phyloP scores from a whole-genome alignment of 1,284 basidiomycete species.

The Puccinia novopanici region DNA sequence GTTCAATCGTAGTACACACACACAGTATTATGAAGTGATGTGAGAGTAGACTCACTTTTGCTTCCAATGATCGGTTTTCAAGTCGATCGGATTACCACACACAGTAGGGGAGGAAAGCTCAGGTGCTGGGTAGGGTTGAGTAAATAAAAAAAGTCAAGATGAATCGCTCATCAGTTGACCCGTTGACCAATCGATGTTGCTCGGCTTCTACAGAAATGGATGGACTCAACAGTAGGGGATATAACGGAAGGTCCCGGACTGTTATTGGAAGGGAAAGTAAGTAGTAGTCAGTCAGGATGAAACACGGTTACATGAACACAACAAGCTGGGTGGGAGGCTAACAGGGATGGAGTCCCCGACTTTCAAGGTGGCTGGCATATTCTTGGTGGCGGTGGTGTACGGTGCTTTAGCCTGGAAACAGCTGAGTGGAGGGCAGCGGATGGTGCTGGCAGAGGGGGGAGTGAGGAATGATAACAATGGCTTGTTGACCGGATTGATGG shows the following conservation, averaged over 20 bases:
- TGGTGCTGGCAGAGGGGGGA: neutral
- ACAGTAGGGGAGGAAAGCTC: conserved; percentile 28
- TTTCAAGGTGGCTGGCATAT: conserved; percentile 24
- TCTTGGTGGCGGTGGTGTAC: neutral
- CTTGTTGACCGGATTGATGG: neutral
- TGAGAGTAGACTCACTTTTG: conserved; percentile 22
- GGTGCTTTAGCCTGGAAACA: neutral
- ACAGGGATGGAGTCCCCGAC: conserved; percentile 45
- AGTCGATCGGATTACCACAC: conserved; percentile 37
- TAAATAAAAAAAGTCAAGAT: neutral
- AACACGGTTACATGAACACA: neutral
- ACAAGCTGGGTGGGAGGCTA: neutral
- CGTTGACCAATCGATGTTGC: neutral
- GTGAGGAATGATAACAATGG: neutral
- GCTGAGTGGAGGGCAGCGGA: neutral
- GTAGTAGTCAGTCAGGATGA: neutral
- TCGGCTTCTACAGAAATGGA: neutral
- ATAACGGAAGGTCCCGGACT: conserved; percentile 35
- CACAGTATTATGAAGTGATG: neutral
- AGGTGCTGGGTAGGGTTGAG: neutral
- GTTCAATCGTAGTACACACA: neutral
- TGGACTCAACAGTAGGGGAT: conserved; percentile 44
- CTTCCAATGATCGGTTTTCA: conserved; percentile 45
- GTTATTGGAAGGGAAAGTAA: neutral
- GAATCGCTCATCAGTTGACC: too few relatives aligned